A percentile compares a stretch with the other conserved stretches of the same genome.
These are phyloP conservation scores for Wickerhamiella infanticola DNA, from an alignment of 1,139 yeast species.

Conservation along the genomic window DNA sequence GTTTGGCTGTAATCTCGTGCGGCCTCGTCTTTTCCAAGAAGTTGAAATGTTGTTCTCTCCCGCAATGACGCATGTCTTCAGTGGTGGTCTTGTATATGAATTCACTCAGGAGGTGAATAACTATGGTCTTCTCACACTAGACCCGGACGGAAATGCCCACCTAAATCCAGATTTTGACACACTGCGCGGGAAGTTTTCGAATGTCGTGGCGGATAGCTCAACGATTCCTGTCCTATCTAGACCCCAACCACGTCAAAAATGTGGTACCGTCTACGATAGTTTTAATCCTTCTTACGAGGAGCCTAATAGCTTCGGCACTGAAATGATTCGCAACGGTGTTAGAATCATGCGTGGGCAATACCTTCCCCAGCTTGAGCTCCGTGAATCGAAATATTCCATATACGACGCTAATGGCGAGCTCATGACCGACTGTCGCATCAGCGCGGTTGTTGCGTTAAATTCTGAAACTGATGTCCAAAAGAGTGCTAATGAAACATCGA, in stretches of 20 bases:
- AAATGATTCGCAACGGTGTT: conserved; percentile 16
- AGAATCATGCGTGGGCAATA: conserved; percentile 13
- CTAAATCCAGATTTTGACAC: conserved; percentile 41
- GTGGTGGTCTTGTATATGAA: conserved; percentile 73
- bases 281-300: conserved; percentile 5
- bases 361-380: conserved; percentile 33
- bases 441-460: conserved; percentile 11
- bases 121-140: conserved; percentile 53
- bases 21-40: conserved; percentile 54
- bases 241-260: conserved; percentile 27
- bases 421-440: conserved; percentile 33
- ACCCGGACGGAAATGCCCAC: conserved; percentile 27
- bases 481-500: no score
- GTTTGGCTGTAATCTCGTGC: conserved; percentile 44
- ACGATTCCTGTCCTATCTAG: conserved; percentile 16
- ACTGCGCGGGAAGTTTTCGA: conserved; percentile 28
- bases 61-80: conserved; percentile 38
- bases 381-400: conserved; percentile 30
- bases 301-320: conserved; percentile 16
- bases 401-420: conserved; percentile 37
- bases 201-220: conserved; percentile 24
- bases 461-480: background rate
- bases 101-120: conserved; percentile 52
- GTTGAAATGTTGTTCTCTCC: conserved; percentile 37
- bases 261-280: conserved; percentile 26